Evolutionary conservation across 2,329 filamentous ascomycete species (phyloP).

Genomic region (Rasamsonia emersonii): DNA sequence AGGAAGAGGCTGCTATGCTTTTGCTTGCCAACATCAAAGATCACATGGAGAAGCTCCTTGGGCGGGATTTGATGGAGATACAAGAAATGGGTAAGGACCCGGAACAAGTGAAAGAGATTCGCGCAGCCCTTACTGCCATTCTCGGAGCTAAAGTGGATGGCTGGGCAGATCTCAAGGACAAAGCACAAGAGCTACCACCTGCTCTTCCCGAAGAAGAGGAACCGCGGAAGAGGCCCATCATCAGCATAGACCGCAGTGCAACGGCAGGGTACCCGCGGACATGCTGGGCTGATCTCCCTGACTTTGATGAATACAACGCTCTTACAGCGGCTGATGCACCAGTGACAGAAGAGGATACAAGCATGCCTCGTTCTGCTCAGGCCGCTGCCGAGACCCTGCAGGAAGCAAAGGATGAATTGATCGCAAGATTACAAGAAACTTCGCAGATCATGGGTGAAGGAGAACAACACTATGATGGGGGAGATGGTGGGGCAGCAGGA

Average conservation of each 20-base stretch:
- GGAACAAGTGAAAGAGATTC: conserved; percentile 37
- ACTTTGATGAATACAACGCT: conserved; percentile 33
- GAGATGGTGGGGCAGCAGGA: conserved; percentile 32
- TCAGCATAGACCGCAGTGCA: conserved; percentile 33
- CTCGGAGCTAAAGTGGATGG: conserved; percentile 37
- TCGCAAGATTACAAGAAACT: conserved; percentile 40
- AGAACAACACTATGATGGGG: conserved; percentile 34
- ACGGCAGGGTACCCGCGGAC: conserved; percentile 32
- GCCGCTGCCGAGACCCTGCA: conserved; percentile 43
- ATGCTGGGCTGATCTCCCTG: conserved; percentile 37
- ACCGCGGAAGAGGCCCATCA: conserved; percentile 32
- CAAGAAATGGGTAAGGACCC: conserved; percentile 39
- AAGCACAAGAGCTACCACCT: conserved; percentile 27
- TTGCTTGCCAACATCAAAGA: conserved; percentile 41
- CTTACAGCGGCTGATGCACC: conserved; percentile 29
- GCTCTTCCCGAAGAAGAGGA: conserved; percentile 27
- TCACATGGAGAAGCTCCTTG: conserved; percentile 40
- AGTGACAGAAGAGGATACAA: conserved; percentile 37
- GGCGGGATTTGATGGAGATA: conserved; percentile 34
- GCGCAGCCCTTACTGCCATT: conserved; percentile 34
- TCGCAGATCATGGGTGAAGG: conserved; percentile 32
- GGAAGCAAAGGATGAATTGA: conserved; percentile 43
- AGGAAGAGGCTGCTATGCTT: conserved; percentile 39
- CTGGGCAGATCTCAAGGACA: conserved; percentile 34
- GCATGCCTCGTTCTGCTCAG: conserved; percentile 38